Evolutionary conservation across 192 early-diverging fungal species (phyloP).

Genomic region (Backusella tarrabulga): DNA sequence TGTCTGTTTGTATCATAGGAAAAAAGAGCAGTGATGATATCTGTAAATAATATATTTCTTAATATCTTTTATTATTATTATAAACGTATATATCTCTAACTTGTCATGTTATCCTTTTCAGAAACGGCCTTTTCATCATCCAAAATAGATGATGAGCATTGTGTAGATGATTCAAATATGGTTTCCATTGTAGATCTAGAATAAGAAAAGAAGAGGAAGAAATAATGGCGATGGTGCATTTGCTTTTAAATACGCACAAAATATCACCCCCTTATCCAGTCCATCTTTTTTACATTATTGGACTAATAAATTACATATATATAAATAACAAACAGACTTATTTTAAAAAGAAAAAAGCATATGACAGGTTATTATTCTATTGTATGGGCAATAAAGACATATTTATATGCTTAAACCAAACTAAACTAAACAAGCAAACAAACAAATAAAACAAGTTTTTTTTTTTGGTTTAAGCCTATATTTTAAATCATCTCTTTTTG

Average conservation of each 20-base stretch:
- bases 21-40: conserved; percentile 39
- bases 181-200: background rate
- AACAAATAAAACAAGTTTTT: background rate
- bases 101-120: background rate
- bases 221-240: background rate
- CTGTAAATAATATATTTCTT: conserved; percentile 16
- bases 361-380: background rate
- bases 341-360: conserved; percentile 5
- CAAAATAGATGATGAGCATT: background rate
- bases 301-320: background rate
- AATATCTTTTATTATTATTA: background rate
- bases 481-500: background rate
- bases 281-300: background rate
- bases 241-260: background rate
- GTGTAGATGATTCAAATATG: background rate
- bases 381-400: background rate
- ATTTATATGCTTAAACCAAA: background rate
- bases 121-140: background rate
- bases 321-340: background rate
- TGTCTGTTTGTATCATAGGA: conserved; percentile 49
- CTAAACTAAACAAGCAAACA: background rate
- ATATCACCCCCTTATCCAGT: background rate
- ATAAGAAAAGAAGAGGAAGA: background rate
- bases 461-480: background rate
- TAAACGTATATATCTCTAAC: background rate